Conservation (phyloP, 345 rosid species). For the Rhodamnia argentea region DNA sequence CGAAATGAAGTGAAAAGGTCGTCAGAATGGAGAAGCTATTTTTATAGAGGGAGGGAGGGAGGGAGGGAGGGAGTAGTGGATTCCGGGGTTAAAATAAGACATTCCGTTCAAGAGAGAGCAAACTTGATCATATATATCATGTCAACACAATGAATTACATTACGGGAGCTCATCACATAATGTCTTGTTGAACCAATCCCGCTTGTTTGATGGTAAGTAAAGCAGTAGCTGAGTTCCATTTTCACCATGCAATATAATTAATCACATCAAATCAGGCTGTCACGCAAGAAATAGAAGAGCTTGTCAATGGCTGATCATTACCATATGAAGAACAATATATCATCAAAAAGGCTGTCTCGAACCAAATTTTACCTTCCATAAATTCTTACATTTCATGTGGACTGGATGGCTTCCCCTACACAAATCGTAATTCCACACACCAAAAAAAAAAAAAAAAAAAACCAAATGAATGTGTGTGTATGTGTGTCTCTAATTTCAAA, state of each 20-base stretch:
- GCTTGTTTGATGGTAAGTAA: neutral
- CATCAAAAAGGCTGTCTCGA: neutral
- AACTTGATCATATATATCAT: neutral
- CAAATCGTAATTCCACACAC: neutral
- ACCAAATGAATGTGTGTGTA: neutral
- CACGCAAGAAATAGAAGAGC: neutral
- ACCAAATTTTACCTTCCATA: neutral
- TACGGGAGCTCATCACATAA: neutral
- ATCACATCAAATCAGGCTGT: neutral
- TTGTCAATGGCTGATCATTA: neutral
- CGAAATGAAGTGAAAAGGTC: neutral
- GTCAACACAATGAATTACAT: neutral
- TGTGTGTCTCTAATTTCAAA: neutral
- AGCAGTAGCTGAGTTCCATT: neutral
- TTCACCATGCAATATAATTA: neutral
- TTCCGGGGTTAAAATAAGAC: conserved; percentile 2
- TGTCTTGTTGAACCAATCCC: neutral
- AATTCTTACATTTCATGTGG: neutral
- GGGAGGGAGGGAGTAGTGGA: neutral
- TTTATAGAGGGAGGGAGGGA: too few species aligned
- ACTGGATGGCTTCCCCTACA: neutral
- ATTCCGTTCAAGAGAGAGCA: neutral
- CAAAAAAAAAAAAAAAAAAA: too few species aligned
- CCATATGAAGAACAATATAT: neutral
- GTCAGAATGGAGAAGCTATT: neutral